These are phyloP conservation scores for Cucumis hystrix DNA, from an alignment of 306 rosid genomes.

Conservation along the genomic window DNA sequence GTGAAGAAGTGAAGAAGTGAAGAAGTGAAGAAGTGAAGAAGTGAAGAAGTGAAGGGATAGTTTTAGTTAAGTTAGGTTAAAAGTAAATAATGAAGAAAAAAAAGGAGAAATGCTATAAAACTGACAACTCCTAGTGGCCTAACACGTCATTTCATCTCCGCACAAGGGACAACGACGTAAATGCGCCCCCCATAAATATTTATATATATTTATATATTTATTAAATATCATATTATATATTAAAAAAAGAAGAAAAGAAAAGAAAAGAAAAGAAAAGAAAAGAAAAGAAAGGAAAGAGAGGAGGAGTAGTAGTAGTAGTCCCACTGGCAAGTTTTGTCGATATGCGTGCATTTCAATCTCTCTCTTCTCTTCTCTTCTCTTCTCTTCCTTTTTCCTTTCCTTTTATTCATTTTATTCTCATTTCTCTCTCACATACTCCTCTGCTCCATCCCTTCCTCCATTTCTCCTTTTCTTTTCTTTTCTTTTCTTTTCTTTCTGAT, in stretches of 20 bases:
- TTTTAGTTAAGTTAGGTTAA: background rate
- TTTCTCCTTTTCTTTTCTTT: background rate
- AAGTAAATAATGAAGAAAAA: no score
- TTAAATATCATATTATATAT: no score
- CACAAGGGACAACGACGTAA: slow-evolving; percentile 67
- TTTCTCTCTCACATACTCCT: background rate
- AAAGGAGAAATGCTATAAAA: background rate
- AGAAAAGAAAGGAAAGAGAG: background rate
- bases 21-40: no score
- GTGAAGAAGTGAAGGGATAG: no score
- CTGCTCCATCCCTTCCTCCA: background rate
- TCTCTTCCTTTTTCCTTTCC: background rate
- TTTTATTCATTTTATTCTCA: no score
- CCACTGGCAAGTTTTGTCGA: slow-evolving; percentile 6
- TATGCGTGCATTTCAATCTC: background rate
- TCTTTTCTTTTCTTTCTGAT: background rate
- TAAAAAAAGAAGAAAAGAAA: background rate
- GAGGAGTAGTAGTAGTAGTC: background rate
- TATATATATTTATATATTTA: no score
- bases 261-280: no score
- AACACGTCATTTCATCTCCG: slow-evolving; percentile 39
- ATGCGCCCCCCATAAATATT: slow-evolving; percentile 17
- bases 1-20: no score
- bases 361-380: background rate
- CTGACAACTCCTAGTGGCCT: slow-evolving; percentile 8